These are phyloP conservation scores for Fistulifera pelliculosa DNA, from an alignment of 108 stramenopile genomes.

Conservation along the genomic window DNA sequence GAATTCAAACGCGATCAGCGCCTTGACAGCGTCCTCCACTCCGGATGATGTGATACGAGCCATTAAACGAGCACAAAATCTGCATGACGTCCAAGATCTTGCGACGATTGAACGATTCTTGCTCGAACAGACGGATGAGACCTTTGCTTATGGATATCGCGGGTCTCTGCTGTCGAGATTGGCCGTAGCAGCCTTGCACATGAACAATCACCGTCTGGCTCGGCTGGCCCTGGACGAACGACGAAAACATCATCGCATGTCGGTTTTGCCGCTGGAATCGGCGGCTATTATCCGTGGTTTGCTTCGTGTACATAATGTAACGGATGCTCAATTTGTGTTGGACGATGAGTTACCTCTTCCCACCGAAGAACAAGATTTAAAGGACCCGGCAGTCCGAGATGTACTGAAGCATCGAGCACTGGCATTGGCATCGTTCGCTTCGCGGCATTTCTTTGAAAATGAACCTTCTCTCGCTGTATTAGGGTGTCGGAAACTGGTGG, in stretches of 20 bases:
- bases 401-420: conserved; percentile 53
- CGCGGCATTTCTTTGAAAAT: conserved; percentile 66
- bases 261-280: conserved; percentile 68
- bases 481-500: conserved; percentile 46
- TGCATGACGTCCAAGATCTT: conserved; percentile 60
- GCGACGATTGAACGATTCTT: conserved; percentile 59
- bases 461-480: conserved; percentile 47
- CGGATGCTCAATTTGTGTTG: conserved; percentile 62
- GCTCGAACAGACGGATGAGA: conserved; percentile 49
- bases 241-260: conserved; percentile 32
- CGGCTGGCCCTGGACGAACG: conserved; percentile 53
- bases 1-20: conserved; percentile 38
- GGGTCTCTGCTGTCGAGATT: conserved; percentile 71
- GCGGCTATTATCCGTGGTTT: conserved; percentile 71
- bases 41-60: conserved; percentile 65
- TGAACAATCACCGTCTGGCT: conserved; percentile 56
- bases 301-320: conserved; percentile 46
- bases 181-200: conserved; percentile 70
- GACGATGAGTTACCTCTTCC: conserved; percentile 71
- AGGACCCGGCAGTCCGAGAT: neutral
- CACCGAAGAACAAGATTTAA: neutral
- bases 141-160: conserved; percentile 62
- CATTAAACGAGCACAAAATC: conserved; percentile 71
- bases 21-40: conserved; percentile 36
- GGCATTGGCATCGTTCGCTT: conserved; percentile 65